Conservation (phyloP, 345 rosid genomes). For the Bretschneidera sinensis region DNA sequence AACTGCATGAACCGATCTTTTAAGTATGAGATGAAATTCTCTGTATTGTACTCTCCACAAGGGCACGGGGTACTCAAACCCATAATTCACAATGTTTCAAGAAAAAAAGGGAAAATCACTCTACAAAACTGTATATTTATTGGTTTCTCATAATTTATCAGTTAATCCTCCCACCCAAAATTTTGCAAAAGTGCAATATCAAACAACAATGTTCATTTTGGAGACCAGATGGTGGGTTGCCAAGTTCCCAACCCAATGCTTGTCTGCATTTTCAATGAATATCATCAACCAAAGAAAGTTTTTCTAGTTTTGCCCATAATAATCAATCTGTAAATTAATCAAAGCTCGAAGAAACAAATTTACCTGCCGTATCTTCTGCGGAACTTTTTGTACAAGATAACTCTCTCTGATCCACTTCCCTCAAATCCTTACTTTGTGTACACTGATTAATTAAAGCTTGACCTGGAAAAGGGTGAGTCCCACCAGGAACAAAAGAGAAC, state of each 20-base stretch:
- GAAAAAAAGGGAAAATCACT: not conserved
- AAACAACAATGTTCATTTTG: not conserved
- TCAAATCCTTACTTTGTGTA: constrained; percentile 50
- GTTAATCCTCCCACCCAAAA: not conserved
- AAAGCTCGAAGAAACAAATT: not conserved
- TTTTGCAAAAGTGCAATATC: not conserved
- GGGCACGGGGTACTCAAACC: not conserved
- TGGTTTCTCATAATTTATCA: no score
- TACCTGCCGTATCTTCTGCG: constrained; percentile 47
- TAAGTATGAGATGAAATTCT: not conserved
- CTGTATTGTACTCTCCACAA: not conserved
- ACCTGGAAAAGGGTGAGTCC: constrained; percentile 21
- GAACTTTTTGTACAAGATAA: constrained; percentile 25
- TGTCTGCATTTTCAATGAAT: not conserved
- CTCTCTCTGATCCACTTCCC: constrained; percentile 29
- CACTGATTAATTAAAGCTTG: constrained; percentile 33
- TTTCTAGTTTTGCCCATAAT: not conserved
- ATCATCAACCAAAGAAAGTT: not conserved
- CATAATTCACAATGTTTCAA: not conserved
- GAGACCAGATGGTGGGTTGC: not conserved
- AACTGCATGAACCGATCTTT: constrained; percentile 34
- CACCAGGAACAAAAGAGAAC: constrained; percentile 43
- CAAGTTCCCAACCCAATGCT: not conserved
- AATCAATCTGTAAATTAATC: not conserved
- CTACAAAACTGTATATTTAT: not conserved